Evolutionary conservation across 495 filamentous ascomycete genomes (phyloP), one percentile per base, ranked within the genome.

Genomic region (Trichodelitschia bisporula): DNA sequence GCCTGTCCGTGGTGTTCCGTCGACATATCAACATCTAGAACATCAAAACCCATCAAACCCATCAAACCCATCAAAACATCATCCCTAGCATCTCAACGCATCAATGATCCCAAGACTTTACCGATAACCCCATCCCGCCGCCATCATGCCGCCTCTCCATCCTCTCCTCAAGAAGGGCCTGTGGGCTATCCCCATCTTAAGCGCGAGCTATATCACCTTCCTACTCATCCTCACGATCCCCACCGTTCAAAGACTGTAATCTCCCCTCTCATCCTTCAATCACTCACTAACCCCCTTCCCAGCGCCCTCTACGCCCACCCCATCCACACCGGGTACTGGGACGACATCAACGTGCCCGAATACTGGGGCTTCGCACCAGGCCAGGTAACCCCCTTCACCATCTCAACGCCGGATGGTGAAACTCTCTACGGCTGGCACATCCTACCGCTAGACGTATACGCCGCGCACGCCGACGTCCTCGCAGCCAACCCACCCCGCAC

Each of bases 221-320:
- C 56, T 72, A 18, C 36, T 66, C 2, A 35, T 47, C 1, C 36
- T 73, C 29, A 49, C 55, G 1, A 57, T 55, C 31, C 53, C 62
- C 9, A 59, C 46, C 42, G 49, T 69, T 17, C 69, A 75, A 40
- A 50, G 63, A 41, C 61, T 69, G 68, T 70, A 51, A 50, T 62
- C 40, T 20, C 28, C 14, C 20, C 14, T 19, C 16, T 13, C 4
- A 16, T 19, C n/a, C 36, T 19, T 31, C 28, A 23, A 27, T 20
- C 24, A 23, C 14, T 15, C 21, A 30, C 34, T 38, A 19, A 40
- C 36, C 19, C 6, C 6, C 4, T 28, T 6, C 15, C 25, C 41
- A 84, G 78, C 37, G 68, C 67, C 14, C 47, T 92, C 11, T 92
- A 89, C 49, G 68, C 66, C 10, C 69, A 89, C 45, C 69, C 69